Conservation (phyloP, 345 rosid species). For the Camelina laxa region DNA sequence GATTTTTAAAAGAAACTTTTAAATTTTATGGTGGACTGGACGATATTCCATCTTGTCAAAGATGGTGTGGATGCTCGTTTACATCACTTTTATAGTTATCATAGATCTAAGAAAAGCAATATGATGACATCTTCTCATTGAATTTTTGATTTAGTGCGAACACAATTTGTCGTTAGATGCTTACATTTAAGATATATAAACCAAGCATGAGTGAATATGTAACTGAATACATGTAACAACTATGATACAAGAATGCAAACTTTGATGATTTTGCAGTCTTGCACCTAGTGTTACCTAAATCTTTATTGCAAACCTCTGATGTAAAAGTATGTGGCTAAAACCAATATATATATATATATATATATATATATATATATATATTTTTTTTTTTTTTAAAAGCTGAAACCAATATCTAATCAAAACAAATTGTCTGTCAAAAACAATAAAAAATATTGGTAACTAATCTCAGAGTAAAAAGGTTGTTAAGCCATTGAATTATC, state of each 20-base stretch:
- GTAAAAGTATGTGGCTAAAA: no score
- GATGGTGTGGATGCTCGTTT: background rate
- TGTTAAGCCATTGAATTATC: background rate
- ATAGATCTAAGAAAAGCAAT: background rate
- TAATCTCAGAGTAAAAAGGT: background rate
- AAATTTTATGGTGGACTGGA: background rate
- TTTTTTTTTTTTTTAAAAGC: no score
- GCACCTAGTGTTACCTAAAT: no score
- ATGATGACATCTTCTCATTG: background rate
- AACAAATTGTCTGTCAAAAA: no score
- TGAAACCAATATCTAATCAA: no score
- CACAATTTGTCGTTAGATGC: background rate
- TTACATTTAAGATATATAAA: background rate
- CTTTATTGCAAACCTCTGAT: no score
- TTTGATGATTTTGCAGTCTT: no score
- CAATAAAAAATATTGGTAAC: no score
- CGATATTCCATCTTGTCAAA: background rate
- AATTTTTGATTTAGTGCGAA: background rate
- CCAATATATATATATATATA: no score
- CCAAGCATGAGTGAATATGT: background rate
- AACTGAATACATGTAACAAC: no score
- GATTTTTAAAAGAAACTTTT: background rate
- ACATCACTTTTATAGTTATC: background rate
- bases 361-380: no score
- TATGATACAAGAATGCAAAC: no score